A percentile compares a stretch with the other conserved stretches of the same genome.
phyloP scores from a whole-genome alignment of 2,329 filamentous ascomycete species.

The Stemphylium vesicarium region DNA sequence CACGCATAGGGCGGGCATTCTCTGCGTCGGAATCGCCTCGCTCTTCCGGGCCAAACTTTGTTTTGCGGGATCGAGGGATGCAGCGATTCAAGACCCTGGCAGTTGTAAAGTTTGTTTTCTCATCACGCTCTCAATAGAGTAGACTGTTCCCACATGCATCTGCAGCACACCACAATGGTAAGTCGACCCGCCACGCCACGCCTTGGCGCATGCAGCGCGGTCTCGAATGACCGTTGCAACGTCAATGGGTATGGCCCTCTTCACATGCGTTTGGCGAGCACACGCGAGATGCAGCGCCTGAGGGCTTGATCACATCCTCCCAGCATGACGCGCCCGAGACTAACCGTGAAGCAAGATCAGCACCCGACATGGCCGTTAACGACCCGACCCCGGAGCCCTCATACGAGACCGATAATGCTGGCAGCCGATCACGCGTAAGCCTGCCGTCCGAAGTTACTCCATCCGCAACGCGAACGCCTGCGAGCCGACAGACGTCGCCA shows the following conservation, averaged over 20 bases:
- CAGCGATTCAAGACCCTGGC: conserved; percentile 13
- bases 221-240: conserved; percentile 12
- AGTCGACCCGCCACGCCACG: conserved; percentile 21
- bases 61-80: conserved; percentile 9
- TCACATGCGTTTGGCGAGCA: conserved; percentile 14
- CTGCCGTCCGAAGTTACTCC: conserved; percentile 15
- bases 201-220: conserved; percentile 16
- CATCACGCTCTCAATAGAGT: conserved; percentile 16
- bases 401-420: conserved; percentile 21
- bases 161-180: conserved; percentile 17
- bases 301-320: conserved; percentile 10
- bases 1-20: not conserved
- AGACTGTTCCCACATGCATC: conserved; percentile 20
- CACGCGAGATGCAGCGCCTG: conserved; percentile 10
- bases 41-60: conserved; percentile 8
- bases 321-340: conserved; percentile 17
- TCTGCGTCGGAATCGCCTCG: not conserved
- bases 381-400: conserved; percentile 12
- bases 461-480: conserved; percentile 9
- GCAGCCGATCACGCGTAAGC: conserved; percentile 22
- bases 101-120: conserved; percentile 18
- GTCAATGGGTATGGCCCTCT: conserved; percentile 7
- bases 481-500: not conserved
- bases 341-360: conserved; percentile 18
- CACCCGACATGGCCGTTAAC: conserved; percentile 13